phyloP scores from a whole-genome alignment of 176 grass and related monocot genomes.

The Otatea glauca region DNA sequence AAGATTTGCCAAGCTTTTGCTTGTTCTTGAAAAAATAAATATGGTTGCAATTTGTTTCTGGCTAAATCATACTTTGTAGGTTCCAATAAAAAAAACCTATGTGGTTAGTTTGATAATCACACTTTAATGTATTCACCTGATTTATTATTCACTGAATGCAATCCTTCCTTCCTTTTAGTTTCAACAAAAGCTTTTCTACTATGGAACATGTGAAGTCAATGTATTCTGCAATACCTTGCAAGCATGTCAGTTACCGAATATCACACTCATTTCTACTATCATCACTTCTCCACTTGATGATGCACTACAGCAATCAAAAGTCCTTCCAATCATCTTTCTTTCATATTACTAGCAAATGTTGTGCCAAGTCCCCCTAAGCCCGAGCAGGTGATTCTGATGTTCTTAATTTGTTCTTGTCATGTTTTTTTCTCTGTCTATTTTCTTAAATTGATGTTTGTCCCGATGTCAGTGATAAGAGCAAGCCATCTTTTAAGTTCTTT shows the following conservation, averaged over 20 bases:
- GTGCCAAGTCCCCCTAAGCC: background rate
- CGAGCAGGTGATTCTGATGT: slow-evolving; percentile 15
- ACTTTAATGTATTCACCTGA: background rate
- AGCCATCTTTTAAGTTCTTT: slow-evolving; percentile 22
- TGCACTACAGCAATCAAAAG: slow-evolving; percentile 37
- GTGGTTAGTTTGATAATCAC: background rate
- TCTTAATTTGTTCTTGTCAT: slow-evolving; percentile 7
- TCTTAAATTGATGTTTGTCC: slow-evolving; percentile 12
- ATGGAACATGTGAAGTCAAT: slow-evolving; percentile 44
- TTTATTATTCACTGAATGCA: slow-evolving; percentile 18
- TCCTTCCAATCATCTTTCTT: background rate
- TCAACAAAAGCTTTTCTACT: slow-evolving; percentile 30
- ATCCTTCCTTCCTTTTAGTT: slow-evolving; percentile 49
- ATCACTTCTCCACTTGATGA: slow-evolving; percentile 52
- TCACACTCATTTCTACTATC: background rate
- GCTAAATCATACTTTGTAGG: background rate
- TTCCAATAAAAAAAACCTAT: background rate
- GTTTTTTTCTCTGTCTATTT: slow-evolving; percentile 15
- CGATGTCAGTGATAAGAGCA: slow-evolving; percentile 40
- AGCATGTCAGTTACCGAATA: slow-evolving; percentile 43
- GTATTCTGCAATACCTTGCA: slow-evolving; percentile 34
- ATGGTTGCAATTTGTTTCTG: background rate
- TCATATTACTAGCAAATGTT: background rate
- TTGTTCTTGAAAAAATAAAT: background rate
- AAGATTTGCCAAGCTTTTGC: background rate